Evolutionary conservation across 768 basidiomycete species (phyloP), one percentile per base, ranked within the genome.

Genomic region (Lactifluus pinguis): DNA sequence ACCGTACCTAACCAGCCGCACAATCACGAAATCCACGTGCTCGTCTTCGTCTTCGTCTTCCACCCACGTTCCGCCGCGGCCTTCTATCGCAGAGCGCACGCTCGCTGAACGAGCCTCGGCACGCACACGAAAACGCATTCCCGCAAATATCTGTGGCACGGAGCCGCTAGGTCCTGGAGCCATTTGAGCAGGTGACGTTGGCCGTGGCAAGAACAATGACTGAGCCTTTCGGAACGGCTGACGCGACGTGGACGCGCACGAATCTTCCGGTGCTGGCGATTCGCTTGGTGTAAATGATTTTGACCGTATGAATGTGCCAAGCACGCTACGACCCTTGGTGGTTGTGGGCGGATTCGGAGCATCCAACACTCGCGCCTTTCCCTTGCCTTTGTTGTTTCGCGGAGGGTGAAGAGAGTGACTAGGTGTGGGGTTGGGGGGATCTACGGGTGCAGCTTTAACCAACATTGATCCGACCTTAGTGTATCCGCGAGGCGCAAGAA

Each of bases 401-500:
- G 55, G 38, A 1, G 39, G 30, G 49, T 30, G 34, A 17, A 19
- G 57, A 38, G 61, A 7, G 14, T 47, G 19, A 29, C 57, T 52
- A 14, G 64, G 61, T 8, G 57, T 65, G 13, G 53, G 42, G 4
- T 62, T 45, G 44, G 44, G 11, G 9, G 30, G 5, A 47, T 55
- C 53, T 9, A 42, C 36, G 32, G 63, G 55, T 38, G 30, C 36
- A 38, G 39, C 30, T 52, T 82, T 79, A 6, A 86, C 69, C 52
- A 90, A 78, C 64, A 80, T 77, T 9, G 83, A 82, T 21, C 75
- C 76, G 19, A 79, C 72, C 57, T 88, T 71, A 63, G 83, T 79
- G 70, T 85, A 88, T 10, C 88, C 89, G 9, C 88, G 80, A 30
- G 80, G 75, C 58, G 80, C 78, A 32, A 91, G 79, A 29, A 91